These are phyloP conservation scores for Leishmania arabica DNA, from an alignment of 208 protist genomes.

Conservation along the genomic window DNA sequence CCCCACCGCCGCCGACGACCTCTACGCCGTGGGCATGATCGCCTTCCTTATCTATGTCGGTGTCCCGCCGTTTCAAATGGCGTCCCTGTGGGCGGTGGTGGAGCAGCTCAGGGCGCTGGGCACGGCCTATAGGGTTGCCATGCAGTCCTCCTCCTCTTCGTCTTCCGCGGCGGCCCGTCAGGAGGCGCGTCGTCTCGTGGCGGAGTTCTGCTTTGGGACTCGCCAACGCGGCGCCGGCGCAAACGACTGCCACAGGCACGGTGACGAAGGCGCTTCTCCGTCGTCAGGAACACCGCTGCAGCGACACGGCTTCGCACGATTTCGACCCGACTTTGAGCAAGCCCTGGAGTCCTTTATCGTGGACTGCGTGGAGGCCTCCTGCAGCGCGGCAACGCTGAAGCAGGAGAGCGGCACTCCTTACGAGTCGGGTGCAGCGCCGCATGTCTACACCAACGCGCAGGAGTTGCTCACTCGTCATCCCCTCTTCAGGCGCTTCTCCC, in stretches of 20 bases:
- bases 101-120: constrained; percentile 26
- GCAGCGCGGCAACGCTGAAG: background rate
- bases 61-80: constrained; percentile 60
- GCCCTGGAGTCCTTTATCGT: constrained; percentile 37
- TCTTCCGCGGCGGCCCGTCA: constrained; percentile 9
- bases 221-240: background rate
- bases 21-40: constrained; percentile 79
- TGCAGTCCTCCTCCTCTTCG: constrained; percentile 5
- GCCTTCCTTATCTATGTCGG: constrained; percentile 51
- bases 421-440: background rate
- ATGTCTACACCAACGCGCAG: constrained; percentile 24
- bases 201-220: constrained; percentile 31
- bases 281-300: background rate
- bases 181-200: constrained; percentile 22
- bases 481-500: constrained; percentile 15
- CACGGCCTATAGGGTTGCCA: constrained; percentile 21
- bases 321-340: constrained; percentile 25
- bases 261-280: background rate
- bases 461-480: constrained; percentile 32
- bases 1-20: constrained; percentile 49
- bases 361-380: constrained; percentile 42
- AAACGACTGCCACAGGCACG: background rate
- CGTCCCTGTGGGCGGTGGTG: constrained; percentile 41
- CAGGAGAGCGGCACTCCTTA: background rate
- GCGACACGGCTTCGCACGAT: constrained; percentile 17